Evolutionary conservation across 805 yeast genomes (phyloP).

Genomic region (Candida argentea): DNA sequence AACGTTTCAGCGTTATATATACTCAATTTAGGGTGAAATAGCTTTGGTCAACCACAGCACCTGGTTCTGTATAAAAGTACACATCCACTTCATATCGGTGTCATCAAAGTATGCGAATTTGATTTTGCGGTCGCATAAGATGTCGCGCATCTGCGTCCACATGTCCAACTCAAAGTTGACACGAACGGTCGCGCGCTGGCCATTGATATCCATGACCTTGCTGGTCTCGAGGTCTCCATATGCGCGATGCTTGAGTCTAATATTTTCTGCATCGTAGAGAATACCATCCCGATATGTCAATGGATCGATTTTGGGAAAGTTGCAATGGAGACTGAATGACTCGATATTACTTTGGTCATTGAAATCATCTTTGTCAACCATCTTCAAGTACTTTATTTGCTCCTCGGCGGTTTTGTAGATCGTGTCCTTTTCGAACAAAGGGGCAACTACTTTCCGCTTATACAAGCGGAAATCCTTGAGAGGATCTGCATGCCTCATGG

Average conservation of each 20-base stretch:
- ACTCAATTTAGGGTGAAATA: no score
- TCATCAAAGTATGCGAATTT: slow-evolving; percentile 16
- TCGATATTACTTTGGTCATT: slow-evolving; percentile 11
- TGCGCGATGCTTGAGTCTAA: slow-evolving; percentile 18
- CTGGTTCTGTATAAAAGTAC: slow-evolving; percentile 19
- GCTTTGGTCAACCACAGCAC: slow-evolving; percentile 15
- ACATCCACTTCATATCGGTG: slow-evolving; percentile 12
- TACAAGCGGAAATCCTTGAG: slow-evolving; percentile 4
- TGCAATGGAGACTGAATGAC: slow-evolving; percentile 23
- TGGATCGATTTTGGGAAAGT: slow-evolving; percentile 28
- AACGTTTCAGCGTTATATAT: no score
- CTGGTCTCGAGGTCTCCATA: slow-evolving; percentile 16
- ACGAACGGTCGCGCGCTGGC: slow-evolving; percentile 3
- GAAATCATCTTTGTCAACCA: slow-evolving; percentile 10
- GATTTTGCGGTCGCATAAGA: slow-evolving; percentile 16
- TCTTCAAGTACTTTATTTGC: slow-evolving; percentile 16
- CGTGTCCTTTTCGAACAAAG: slow-evolving; percentile 2
- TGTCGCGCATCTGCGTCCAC: slow-evolving; percentile 19
- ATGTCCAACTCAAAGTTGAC: slow-evolving; percentile 22
- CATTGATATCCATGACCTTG: slow-evolving; percentile 2
- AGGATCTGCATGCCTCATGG: slow-evolving; percentile 11
- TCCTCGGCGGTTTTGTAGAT: slow-evolving; percentile 8
- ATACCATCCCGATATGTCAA: no score
- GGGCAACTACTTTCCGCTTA: slow-evolving; percentile 3
- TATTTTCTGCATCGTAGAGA: slow-evolving; percentile 12